phyloP scores from a whole-genome alignment of 179 eudicot species.

The Carnegiea gigantea region DNA sequence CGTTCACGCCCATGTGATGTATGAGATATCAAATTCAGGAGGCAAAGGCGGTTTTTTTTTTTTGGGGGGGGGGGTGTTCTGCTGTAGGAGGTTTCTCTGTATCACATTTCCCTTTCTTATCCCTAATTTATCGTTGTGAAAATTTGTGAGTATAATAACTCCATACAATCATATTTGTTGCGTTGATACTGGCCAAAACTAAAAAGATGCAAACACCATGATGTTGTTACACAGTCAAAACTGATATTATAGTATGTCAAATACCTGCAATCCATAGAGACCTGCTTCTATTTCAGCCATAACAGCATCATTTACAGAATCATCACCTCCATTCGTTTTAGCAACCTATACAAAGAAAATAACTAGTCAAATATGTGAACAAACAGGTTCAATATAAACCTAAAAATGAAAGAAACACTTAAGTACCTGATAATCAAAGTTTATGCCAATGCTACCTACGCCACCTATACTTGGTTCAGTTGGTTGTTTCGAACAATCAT shows the following conservation, averaged over 20 bases:
- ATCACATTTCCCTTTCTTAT: no score
- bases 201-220: no score
- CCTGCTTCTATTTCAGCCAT: constrained; percentile 92
- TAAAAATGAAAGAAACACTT: constrained; percentile 3
- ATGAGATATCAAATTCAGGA: no score
- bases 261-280: constrained; percentile 82
- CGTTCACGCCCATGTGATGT: no score
- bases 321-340: constrained; percentile 35
- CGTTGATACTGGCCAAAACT: no score
- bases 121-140: no score
- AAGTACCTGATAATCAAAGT: constrained; percentile 52
- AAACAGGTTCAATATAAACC: constrained; percentile 6
- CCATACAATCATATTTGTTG: no score
- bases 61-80: no score
- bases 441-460: constrained; percentile 34
- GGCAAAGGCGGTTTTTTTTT: no score
- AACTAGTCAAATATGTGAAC: constrained; percentile 19
- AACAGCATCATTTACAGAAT: constrained; percentile 58
- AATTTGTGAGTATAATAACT: no score
- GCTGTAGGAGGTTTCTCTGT: no score
- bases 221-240: no score
- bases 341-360: constrained; percentile 42
- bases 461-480: constrained; percentile 39
- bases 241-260: neutral
- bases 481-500: constrained; percentile 38